Evolutionary conservation across 148 eudicot genomes (phyloP), one percentile per base, ranked within the genome.

Genomic region (Polygonum aviculare): DNA sequence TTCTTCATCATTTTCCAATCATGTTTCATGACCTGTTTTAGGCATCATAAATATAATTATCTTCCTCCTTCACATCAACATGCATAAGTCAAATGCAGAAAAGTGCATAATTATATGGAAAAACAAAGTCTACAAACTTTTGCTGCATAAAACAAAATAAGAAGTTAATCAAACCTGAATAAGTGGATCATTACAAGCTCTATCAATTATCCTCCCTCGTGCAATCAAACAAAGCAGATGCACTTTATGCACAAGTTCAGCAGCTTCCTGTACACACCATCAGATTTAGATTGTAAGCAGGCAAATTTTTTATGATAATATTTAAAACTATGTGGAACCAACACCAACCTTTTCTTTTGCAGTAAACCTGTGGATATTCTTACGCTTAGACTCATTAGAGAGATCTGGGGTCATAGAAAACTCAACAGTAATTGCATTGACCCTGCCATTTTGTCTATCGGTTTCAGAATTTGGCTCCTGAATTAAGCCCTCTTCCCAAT

Each of bases 151-250:
- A 36, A 60, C 36, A 60, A 26, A 41, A 69, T 3, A 69, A 39
- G 31, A 69, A 10, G 19, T 26, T 73, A 62, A 49, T 55, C 33
- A 57, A 54, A 95, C 99, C 94, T 95, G 99, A 76, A 95, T 89
- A 75, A 95, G 84, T 77, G 94, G 90, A 87, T 95, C 94, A 78
- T 89, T 84, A 76, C 97, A 95, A 22, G 99, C 90, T 77, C 78
- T 79, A 69, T 95, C 97, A 76, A 95, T 83, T 63, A 89, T 83
- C 78, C 99, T 86, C 72, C 99, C 98, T 79, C 99, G 86, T 31
- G 88, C 99, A 69, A 95, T 78, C 79, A 95, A 83, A 81, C 97
- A 95, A 71, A 95, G 94, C 83, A 95, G 83, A 82, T 95, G 93
- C 47, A 72, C 94, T 86, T 84, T 95, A 81, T 95, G 99, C 57